Evolutionary conservation across 2,329 filamentous ascomycete species (phyloP).

Genomic region (Tolypocladium inflatum): DNA sequence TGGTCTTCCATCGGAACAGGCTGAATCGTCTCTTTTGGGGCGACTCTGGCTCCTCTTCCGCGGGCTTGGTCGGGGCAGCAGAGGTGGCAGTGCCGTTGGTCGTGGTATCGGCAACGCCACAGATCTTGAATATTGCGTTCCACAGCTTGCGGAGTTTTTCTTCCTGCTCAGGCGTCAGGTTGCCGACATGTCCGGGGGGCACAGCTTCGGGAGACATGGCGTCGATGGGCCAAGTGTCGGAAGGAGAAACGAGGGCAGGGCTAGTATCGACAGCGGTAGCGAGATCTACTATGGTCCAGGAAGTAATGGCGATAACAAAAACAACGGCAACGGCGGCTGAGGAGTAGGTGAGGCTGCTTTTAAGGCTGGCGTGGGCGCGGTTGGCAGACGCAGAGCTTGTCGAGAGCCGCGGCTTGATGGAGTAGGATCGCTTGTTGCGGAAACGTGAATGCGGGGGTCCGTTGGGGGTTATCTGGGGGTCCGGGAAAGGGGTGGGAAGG

Average conservation of each 20-base stretch:
- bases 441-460: neutral
- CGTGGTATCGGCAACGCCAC: conserved; percentile 42
- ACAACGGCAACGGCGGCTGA: conserved; percentile 4
- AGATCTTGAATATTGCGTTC: conserved; percentile 65
- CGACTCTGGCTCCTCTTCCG: conserved; percentile 36
- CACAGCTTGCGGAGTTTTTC: conserved; percentile 83
- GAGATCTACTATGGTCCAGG: neutral
- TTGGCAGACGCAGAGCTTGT: neutral
- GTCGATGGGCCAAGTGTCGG: conserved; percentile 3
- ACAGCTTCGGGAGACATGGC: conserved; percentile 32
- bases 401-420: neutral
- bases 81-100: conserved; percentile 13
- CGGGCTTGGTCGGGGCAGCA: neutral
- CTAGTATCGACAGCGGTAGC: neutral
- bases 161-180: conserved; percentile 82
- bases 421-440: neutral
- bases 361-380: neutral
- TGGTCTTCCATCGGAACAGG: conserved; percentile 58
- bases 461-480: neutral
- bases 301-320: conserved; percentile 1
- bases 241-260: neutral
- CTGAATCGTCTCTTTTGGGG: conserved; percentile 66
- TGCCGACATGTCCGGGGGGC: conserved; percentile 69
- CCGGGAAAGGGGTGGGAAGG: neutral
- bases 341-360: conserved; percentile 1